A percentile compares a stretch with the other conserved stretches of the same genome.
Evolutionary conservation across 768 basidiomycete genomes (phyloP).

Genomic region (Scleroderma bovista): DNA sequence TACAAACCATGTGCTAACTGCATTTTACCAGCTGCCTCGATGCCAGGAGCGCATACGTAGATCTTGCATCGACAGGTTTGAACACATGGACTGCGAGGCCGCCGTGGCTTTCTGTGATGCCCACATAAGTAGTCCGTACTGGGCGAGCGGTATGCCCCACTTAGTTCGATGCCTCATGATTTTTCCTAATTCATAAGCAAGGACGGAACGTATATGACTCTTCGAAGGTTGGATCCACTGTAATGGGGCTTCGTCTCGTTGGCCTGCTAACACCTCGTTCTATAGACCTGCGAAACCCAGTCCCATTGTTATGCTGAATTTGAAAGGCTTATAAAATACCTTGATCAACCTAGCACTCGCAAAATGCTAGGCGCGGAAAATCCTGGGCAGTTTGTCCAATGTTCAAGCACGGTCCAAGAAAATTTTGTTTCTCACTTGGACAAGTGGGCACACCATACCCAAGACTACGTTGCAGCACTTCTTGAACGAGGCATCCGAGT

Average conservation of each 20-base stretch:
- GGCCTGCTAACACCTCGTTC: not conserved
- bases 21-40: too few relatives aligned
- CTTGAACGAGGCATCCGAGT: constrained; percentile 50
- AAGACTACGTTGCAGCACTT: constrained; percentile 51
- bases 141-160: constrained; percentile 29
- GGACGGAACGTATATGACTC: constrained; percentile 54
- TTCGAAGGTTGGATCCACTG: constrained; percentile 38
- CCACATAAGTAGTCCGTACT: constrained; percentile 42
- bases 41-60: too few relatives aligned
- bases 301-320: constrained; percentile 35
- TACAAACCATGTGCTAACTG: too few relatives aligned
- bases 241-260: not conserved
- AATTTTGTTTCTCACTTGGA: constrained; percentile 56
- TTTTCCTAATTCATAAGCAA: constrained; percentile 6
- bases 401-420: constrained; percentile 44
- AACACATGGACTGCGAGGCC: constrained; percentile 61
- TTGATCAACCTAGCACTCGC: constrained; percentile 41
- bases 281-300: constrained; percentile 19
- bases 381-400: constrained; percentile 49
- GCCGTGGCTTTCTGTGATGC: constrained; percentile 61
- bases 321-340: constrained; percentile 38
- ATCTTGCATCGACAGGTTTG: constrained; percentile 31
- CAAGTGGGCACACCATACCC: constrained; percentile 50
- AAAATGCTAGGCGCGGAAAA: constrained; percentile 41
- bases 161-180: not conserved